These are phyloP conservation scores for Cichorium intybus DNA, from an alignment of 140 eudicot genomes.

Conservation along the genomic window DNA sequence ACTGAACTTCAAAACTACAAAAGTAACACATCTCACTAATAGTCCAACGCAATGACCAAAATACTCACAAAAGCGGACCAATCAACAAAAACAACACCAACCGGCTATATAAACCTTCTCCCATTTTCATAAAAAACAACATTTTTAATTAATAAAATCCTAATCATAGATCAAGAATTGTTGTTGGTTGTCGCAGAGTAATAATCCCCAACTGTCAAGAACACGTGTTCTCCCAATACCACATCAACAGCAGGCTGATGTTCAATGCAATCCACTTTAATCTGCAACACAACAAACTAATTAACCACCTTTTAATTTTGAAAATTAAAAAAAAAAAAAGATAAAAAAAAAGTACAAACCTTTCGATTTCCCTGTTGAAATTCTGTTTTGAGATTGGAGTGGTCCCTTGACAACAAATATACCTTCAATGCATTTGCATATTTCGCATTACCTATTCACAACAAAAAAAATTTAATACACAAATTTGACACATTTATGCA, in stretches of 20 bases:
- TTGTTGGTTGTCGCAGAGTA: constrained; percentile 33
- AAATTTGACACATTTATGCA: too few relatives aligned
- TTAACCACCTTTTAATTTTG: background rate
- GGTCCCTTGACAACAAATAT: constrained; percentile 64
- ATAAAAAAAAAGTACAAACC: constrained; percentile 29
- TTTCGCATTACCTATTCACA: constrained; percentile 29
- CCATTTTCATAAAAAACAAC: background rate
- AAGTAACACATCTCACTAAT: background rate
- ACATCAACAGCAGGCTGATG: constrained; percentile 58
- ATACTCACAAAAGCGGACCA: too few relatives aligned
- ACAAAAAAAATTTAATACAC: too few relatives aligned
- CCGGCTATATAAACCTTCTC: background rate
- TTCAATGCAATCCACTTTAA: constrained; percentile 50
- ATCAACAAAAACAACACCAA: background rate
- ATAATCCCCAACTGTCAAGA: constrained; percentile 65
- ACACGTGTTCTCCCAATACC: constrained; percentile 56
- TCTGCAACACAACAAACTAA: constrained; percentile 31
- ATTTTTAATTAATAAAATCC: constrained; percentile 2
- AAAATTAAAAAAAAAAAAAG: background rate
- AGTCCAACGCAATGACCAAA: background rate
- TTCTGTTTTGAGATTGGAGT: constrained; percentile 55
- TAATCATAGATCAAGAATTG: constrained; percentile 1
- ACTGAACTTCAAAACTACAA: too few relatives aligned
- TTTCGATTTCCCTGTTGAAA: constrained; percentile 66
- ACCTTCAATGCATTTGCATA: constrained; percentile 47